Evolutionary conservation across 768 basidiomycete species (phyloP), one percentile per base, ranked within the genome.

Genomic region (Jaapia argillacea): DNA sequence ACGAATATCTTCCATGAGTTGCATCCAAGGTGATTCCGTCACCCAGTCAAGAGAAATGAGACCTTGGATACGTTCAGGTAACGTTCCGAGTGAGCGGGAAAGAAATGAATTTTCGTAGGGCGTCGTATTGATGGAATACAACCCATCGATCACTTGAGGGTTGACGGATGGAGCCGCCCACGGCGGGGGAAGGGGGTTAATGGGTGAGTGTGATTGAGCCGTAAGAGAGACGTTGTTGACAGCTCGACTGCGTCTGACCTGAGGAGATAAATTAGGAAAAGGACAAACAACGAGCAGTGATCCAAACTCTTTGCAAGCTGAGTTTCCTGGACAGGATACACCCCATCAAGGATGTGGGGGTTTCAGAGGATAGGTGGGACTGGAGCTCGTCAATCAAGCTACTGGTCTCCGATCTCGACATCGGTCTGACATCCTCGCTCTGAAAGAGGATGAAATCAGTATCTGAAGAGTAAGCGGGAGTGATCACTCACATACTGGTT

Each of bases 1-100:
- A 40, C 72, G 67, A 33, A 90, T 69, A 49, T 89, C 85, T 24
- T 60, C 56, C 81, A 88, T 83, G 36, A 90, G 70, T 27, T 69
- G 61, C 70, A 80, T 79, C 87, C 87, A 89, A 0, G 82, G 77
- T 3, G 84, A 60, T 31, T 62, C 63, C 3, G 73, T 77, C 55
- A 83, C 78, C 85, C 83, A 88, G 58, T 88, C 85, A 21, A 79
- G 64, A 6, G 76, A 69, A 31, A 87, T 67, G 23, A 72, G 53
- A 3, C 61, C 64, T 7, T 62, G 53, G 40, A 48, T 61, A n/a
- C 42, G 51, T 21, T 48, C 43, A 2, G 33, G 49, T 26, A 52
- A 45, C 33, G 59, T 58, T 18, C 80, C 81, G 39, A 70, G 65
- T 10, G 86, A 54, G 12, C 86, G 77, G 39, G 79, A 76, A 26